phyloP scores from a whole-genome alignment of 768 basidiomycete species.

The Saitozyma sp. region DNA sequence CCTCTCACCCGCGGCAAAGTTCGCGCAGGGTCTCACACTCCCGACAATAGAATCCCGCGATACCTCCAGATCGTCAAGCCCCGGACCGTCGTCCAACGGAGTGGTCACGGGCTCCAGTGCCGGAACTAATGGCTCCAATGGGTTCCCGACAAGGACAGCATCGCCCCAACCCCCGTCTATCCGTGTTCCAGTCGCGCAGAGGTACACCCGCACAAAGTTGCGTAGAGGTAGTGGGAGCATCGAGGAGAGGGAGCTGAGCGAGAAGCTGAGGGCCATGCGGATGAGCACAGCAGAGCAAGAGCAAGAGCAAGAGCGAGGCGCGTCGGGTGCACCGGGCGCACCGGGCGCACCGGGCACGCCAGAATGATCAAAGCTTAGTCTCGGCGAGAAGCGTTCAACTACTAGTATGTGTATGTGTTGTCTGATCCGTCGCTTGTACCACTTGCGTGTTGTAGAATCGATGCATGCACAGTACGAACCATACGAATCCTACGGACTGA shows the following conservation, averaged over 20 bases:
- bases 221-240: constrained; percentile 26
- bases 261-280: constrained; percentile 29
- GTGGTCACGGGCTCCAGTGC: too few relatives aligned
- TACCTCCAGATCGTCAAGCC: constrained; percentile 4
- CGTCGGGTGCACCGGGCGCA: too few relatives aligned
- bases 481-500: too few relatives aligned
- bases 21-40: background rate
- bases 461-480: too few relatives aligned
- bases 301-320: too few relatives aligned
- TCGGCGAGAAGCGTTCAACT: too few relatives aligned
- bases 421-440: too few relatives aligned
- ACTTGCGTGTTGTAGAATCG: too few relatives aligned
- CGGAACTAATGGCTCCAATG: too few relatives aligned
- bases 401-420: too few relatives aligned
- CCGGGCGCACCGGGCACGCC: too few relatives aligned
- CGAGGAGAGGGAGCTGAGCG: constrained; percentile 41
- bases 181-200: constrained; percentile 1
- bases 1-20: background rate
- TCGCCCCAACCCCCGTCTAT: constrained; percentile 8
- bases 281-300: background rate
- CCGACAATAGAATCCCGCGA: background rate
- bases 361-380: background rate
- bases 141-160: background rate
- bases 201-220: constrained; percentile 11
- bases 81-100: too few relatives aligned